These are phyloP conservation scores for Paraconiothyrium brasiliense DNA, from an alignment of 2,329 filamentous ascomycete species.

Conservation along the genomic window DNA sequence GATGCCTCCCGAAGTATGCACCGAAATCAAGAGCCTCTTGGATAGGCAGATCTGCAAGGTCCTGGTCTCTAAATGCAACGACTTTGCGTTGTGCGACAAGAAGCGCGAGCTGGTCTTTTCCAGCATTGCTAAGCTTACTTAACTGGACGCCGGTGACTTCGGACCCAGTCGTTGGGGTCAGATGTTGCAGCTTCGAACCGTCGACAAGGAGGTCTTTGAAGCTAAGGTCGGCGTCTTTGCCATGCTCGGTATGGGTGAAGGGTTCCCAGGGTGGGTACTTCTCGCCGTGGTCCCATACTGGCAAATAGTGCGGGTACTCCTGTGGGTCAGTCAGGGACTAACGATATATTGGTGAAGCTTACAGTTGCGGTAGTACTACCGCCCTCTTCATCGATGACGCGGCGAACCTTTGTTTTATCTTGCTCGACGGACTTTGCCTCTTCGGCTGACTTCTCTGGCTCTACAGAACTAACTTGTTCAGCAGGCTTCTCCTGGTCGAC, in stretches of 20 bases:
- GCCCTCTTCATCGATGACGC: slow-evolving; percentile 10
- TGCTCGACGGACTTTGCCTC: slow-evolving; percentile 20
- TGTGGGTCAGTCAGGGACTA: slow-evolving; percentile 42
- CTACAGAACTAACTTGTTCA: background rate
- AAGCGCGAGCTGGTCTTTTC: slow-evolving; percentile 77
- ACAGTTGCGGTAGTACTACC: slow-evolving; percentile 10
- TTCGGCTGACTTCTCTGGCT: background rate
- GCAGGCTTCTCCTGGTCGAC: background rate
- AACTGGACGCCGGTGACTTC: slow-evolving; percentile 74
- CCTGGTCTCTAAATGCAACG: slow-evolving; percentile 76
- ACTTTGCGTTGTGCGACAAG: slow-evolving; percentile 78
- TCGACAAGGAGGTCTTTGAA: slow-evolving; percentile 70
- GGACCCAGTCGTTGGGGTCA: slow-evolving; percentile 70
- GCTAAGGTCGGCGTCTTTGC: slow-evolving; percentile 72
- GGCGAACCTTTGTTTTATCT: slow-evolving; percentile 33
- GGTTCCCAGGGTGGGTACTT: slow-evolving; percentile 68
- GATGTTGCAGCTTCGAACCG: slow-evolving; percentile 60
- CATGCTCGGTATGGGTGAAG: slow-evolving; percentile 76
- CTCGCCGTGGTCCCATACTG: slow-evolving; percentile 71
- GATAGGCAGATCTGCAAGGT: slow-evolving; percentile 70
- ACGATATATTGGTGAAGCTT: background rate
- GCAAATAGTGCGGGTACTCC: slow-evolving; percentile 75
- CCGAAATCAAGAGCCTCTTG: slow-evolving; percentile 73
- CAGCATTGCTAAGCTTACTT: slow-evolving; percentile 69
- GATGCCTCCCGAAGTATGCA: slow-evolving; percentile 77